Conservation (phyloP, 768 basidiomycete genomes). For the Psilocybe cubensis region DNA sequence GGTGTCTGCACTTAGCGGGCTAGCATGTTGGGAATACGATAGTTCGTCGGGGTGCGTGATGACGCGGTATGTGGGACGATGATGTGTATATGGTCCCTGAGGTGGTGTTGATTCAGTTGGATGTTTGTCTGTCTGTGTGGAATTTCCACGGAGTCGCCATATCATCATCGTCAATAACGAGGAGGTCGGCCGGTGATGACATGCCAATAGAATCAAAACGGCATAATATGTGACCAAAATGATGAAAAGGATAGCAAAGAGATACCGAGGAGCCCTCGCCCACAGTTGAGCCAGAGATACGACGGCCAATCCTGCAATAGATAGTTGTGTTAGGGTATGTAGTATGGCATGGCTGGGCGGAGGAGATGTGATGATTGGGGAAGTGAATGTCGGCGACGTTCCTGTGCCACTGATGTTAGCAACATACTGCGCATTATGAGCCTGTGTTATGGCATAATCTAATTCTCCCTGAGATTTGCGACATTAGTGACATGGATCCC, state of each 20-base stretch:
- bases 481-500: not conserved
- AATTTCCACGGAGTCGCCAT: constrained; percentile 43
- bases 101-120: constrained; percentile 39
- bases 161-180: constrained; percentile 60
- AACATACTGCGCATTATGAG: constrained; percentile 50
- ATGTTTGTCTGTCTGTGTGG: constrained; percentile 32
- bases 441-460: constrained; percentile 67
- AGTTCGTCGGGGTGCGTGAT: constrained; percentile 43
- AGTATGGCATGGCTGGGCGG: constrained; percentile 34
- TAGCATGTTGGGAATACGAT: constrained; percentile 33
- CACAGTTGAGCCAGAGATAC: constrained; percentile 64
- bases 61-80: constrained; percentile 64
- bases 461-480: constrained; percentile 61
- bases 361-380: constrained; percentile 28
- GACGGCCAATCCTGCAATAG: constrained; percentile 61
- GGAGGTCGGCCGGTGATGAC: constrained; percentile 56
- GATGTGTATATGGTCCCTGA: constrained; percentile 68
- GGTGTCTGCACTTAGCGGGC: constrained; percentile 54
- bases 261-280: constrained; percentile 52
- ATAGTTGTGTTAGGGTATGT: constrained; percentile 57
- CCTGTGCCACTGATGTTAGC: constrained; percentile 34
- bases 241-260: constrained; percentile 67
- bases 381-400: constrained; percentile 19
- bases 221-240: constrained; percentile 66
- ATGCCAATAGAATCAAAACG: constrained; percentile 55